Conservation (phyloP, 441 rosid species). For the Geranium incanum region DNA sequence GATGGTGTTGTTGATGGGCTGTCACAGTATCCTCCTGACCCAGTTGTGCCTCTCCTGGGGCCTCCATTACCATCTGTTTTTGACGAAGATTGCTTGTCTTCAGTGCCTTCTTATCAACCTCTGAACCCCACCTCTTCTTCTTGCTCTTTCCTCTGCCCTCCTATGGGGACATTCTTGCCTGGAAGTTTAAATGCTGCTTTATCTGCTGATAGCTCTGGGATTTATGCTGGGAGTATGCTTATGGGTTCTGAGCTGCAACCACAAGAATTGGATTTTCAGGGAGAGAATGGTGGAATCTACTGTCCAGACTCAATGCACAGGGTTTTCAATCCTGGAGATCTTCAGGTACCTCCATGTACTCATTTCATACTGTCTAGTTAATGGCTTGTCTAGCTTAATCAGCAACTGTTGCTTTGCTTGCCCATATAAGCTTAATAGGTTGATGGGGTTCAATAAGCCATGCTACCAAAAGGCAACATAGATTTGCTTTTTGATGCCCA, state of each 20-base stretch:
- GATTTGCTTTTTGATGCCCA: too few species aligned
- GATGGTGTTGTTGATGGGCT: constrained; percentile 14
- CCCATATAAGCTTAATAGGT: too few species aligned
- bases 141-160: constrained; percentile 13
- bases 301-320: constrained; percentile 41
- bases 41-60: not conserved
- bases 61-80: constrained; percentile 36
- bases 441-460: too few species aligned
- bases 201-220: constrained; percentile 42
- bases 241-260: constrained; percentile 42
- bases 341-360: constrained; percentile 38
- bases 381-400: too few species aligned
- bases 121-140: constrained; percentile 57
- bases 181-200: constrained; percentile 9
- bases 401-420: too few species aligned
- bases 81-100: constrained; percentile 73
- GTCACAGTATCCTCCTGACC: not conserved
- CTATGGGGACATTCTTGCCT: constrained; percentile 27
- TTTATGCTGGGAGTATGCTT: constrained; percentile 37
- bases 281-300: constrained; percentile 54
- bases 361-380: too few species aligned
- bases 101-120: constrained; percentile 58
- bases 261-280: constrained; percentile 53
- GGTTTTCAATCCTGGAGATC: constrained; percentile 46
- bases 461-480: too few species aligned